These are phyloP conservation scores for Diversispora epigaea DNA, from an alignment of 192 early-diverging fungal genomes.

Conservation along the genomic window DNA sequence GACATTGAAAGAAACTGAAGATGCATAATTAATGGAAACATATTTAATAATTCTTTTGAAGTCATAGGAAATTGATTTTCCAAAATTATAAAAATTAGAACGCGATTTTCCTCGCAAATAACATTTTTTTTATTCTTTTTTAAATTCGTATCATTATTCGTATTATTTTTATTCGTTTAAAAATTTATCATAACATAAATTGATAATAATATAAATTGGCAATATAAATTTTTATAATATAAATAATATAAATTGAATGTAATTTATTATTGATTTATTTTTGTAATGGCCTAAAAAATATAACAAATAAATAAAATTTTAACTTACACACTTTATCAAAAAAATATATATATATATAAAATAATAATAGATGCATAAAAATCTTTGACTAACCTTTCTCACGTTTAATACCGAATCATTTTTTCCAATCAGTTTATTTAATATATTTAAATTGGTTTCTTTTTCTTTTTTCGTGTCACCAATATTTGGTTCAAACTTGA, in stretches of 20 bases:
- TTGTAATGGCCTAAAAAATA: constrained; percentile 21
- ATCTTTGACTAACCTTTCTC: constrained; percentile 47
- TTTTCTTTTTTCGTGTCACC: constrained; percentile 68
- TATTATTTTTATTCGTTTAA: too few species aligned
- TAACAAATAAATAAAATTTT: too few species aligned
- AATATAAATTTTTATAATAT: too few species aligned
- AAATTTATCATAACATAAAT: too few species aligned
- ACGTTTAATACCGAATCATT: constrained; percentile 50
- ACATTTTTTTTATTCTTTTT: too few species aligned
- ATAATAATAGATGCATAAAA: neutral
- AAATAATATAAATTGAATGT: too few species aligned
- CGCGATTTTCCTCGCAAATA: too few species aligned
- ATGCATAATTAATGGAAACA: neutral
- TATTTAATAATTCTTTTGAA: too few species aligned
- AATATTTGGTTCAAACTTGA: constrained; percentile 63
- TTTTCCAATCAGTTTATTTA: constrained; percentile 61
- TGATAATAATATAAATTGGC: neutral
- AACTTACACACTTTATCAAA: neutral
- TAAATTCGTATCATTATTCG: too few species aligned
- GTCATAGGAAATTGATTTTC: too few species aligned
- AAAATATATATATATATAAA: neutral
- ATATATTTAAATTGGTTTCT: constrained; percentile 64
- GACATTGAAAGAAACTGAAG: neutral
- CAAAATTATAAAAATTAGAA: neutral
- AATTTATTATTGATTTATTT: neutral